phyloP scores from a whole-genome alignment of 2,329 filamentous ascomycete genomes.

The Fusarium equiseti region DNA sequence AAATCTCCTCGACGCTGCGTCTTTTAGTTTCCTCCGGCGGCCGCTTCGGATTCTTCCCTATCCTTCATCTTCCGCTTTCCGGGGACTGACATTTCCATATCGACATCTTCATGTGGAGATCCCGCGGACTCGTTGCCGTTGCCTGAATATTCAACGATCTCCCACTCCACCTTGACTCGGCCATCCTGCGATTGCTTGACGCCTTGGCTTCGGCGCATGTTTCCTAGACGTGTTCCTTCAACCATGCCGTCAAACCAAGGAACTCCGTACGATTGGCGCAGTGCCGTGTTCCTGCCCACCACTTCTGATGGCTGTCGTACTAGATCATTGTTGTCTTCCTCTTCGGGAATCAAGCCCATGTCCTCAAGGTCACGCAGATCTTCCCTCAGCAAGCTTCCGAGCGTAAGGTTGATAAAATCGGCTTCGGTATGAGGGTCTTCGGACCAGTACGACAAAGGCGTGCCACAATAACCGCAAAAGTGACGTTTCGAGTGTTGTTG shows the following conservation, averaged over 20 bases:
- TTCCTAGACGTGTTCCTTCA: conserved; percentile 78
- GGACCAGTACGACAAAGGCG: conserved; percentile 85
- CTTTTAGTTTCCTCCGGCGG: conserved; percentile 17
- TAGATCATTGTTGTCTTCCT: conserved; percentile 46
- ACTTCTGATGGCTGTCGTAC: conserved; percentile 3
- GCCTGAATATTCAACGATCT: conserved; percentile 80
- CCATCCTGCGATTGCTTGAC: conserved; percentile 69
- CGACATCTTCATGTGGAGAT: conserved; percentile 50
- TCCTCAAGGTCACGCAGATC: conserved; percentile 81
- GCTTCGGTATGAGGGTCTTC: conserved; percentile 78
- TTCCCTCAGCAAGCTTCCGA: conserved; percentile 80
- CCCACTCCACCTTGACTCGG: conserved; percentile 80
- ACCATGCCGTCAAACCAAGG: conserved; percentile 90
- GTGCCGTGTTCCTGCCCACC: conserved; percentile 49
- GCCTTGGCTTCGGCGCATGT: conserved; percentile 71
- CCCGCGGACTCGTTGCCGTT: conserved; percentile 49
- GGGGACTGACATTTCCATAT: conserved; percentile 51
- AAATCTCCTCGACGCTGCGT: not conserved
- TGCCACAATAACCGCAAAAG: conserved; percentile 94
- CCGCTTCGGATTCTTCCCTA: conserved; percentile 50
- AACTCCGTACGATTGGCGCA: conserved; percentile 74
- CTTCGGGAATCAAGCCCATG: conserved; percentile 75
- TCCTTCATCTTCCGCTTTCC: conserved; percentile 67
- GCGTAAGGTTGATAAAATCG: conserved; percentile 82
- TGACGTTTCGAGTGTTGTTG: conserved; percentile 74